phyloP scores from a whole-genome alignment of 2,329 filamentous ascomycete species.

The Trichoderma sp. region DNA sequence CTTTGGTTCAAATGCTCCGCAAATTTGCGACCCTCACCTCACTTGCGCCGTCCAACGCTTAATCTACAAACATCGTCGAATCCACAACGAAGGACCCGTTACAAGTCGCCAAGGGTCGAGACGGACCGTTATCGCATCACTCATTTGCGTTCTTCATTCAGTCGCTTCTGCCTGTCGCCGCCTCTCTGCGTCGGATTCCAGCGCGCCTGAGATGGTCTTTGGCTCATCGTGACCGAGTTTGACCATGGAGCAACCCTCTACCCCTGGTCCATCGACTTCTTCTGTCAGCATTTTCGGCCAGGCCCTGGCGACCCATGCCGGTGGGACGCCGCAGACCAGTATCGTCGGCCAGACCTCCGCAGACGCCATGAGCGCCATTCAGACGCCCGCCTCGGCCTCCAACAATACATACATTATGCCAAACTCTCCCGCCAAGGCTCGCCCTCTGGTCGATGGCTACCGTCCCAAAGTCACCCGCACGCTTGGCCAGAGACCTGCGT shows the following conservation, averaged over 20 bases:
- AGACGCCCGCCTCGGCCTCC: constrained; percentile 29
- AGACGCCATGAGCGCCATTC: constrained; percentile 29
- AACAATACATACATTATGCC: constrained; percentile 91
- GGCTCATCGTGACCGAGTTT: constrained; percentile 29
- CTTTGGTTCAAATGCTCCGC: constrained; percentile 16
- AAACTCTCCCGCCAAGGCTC: constrained; percentile 72
- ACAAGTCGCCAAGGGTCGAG: not conserved
- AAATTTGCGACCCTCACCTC: constrained; percentile 25
- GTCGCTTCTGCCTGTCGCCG: not conserved
- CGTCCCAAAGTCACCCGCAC: constrained; percentile 81
- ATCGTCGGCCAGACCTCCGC: constrained; percentile 35
- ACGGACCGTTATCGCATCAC: constrained; percentile 1
- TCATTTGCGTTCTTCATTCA: not conserved
- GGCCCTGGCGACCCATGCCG: constrained; percentile 30
- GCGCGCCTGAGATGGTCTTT: constrained; percentile 20
- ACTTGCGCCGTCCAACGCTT: constrained; percentile 22
- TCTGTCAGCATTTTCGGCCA: constrained; percentile 49
- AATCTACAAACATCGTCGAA: constrained; percentile 17
- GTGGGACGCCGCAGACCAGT: constrained; percentile 32
- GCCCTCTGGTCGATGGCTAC: constrained; percentile 70
- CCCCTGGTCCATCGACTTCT: constrained; percentile 44
- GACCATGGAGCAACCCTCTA: constrained; percentile 49
- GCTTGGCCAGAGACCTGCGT: constrained; percentile 80
- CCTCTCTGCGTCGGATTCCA: not conserved
- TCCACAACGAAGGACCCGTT: constrained; percentile 4